Evolutionary conservation across 2,329 filamentous ascomycete species (phyloP).

Genomic region (Colletotrichum lini): DNA sequence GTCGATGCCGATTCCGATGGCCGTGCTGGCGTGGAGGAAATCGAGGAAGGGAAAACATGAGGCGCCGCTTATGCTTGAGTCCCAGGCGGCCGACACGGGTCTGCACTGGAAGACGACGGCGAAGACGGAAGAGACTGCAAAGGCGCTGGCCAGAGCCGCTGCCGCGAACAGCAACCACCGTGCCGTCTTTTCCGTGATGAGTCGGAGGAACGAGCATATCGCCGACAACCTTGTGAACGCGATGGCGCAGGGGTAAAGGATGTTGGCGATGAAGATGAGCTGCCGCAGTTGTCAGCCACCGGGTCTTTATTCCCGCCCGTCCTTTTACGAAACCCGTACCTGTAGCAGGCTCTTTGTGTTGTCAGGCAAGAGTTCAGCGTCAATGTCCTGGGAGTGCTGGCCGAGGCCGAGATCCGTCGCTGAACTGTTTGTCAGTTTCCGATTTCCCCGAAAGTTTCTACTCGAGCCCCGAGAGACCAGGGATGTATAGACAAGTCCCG

Average conservation of each 20-base stretch:
- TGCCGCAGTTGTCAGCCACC: background rate
- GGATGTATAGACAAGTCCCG: too few relatives aligned
- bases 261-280: conserved; percentile 35
- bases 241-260: conserved; percentile 29
- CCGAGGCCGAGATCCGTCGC: conserved; percentile 35
- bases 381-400: conserved; percentile 33
- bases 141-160: conserved; percentile 4
- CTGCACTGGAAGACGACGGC: conserved; percentile 35
- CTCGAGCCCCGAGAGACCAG: too few relatives aligned
- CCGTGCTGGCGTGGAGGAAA: conserved; percentile 48
- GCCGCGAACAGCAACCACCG: conserved; percentile 14
- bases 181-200: conserved; percentile 1
- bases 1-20: conserved; percentile 49
- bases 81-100: conserved; percentile 47
- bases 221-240: conserved; percentile 31
- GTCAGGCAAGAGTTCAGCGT: background rate
- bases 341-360: conserved; percentile 24
- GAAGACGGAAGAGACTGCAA: conserved; percentile 20
- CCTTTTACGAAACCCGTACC: background rate
- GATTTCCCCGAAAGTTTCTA: background rate
- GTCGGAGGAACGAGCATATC: conserved; percentile 22
- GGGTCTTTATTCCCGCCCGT: too few relatives aligned
- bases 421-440: background rate
- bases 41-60: conserved; percentile 48
- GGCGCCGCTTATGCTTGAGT: conserved; percentile 40